Evolutionary conservation across 768 basidiomycete species (phyloP).

Genomic region (Podaxis sp.): DNA sequence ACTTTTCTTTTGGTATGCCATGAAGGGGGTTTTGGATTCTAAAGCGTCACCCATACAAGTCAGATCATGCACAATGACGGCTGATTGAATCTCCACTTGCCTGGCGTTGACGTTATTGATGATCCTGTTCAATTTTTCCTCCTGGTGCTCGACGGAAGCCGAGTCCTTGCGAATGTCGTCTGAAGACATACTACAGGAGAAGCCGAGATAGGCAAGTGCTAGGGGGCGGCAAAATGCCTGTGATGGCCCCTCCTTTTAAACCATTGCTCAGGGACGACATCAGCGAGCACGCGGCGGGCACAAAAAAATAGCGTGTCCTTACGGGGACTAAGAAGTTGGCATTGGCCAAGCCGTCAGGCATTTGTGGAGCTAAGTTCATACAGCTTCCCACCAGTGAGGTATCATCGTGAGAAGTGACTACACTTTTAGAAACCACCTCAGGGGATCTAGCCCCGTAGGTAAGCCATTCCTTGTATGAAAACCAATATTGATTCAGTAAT

Average conservation of each 20-base stretch:
- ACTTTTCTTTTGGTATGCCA: constrained; percentile 54
- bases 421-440: neutral
- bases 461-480: too few species aligned
- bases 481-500: too few species aligned
- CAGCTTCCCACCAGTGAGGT: neutral
- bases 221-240: neutral
- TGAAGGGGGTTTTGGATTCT: constrained; percentile 35
- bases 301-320: neutral
- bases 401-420: neutral
- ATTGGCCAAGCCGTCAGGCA: neutral
- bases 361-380: constrained; percentile 3
- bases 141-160: constrained; percentile 1
- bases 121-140: constrained; percentile 2
- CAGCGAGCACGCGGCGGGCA: neutral
- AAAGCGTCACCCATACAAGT: neutral
- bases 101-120: constrained; percentile 17
- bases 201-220: neutral
- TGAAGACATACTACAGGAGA: neutral
- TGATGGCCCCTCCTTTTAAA: constrained; percentile 1
- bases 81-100: neutral
- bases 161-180: constrained; percentile 4
- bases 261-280: neutral
- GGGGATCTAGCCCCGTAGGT: too few species aligned
- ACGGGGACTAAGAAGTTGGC: constrained; percentile 4
- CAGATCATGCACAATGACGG: neutral